Evolutionary conservation across 148 eudicot genomes (phyloP).

Genomic region (Nepenthes mirabilis): DNA sequence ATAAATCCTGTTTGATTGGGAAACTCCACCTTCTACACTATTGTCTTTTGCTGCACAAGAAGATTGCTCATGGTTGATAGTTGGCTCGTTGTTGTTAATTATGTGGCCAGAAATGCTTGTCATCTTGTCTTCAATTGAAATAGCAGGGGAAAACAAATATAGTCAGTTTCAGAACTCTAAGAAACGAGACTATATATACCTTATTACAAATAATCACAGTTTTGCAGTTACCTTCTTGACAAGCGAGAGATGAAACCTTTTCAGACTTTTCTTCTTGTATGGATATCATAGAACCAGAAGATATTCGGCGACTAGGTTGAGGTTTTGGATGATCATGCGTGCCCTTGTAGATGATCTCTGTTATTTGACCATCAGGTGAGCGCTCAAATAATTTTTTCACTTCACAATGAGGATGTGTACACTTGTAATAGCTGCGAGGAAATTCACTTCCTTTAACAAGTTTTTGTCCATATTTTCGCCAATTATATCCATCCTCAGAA

Average conservation of each 20-base stretch:
- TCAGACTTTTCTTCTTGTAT: slow-evolving; percentile 63
- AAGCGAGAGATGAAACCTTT: slow-evolving; percentile 28
- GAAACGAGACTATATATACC: background rate
- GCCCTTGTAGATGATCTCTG: slow-evolving; percentile 89
- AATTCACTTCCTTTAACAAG: slow-evolving; percentile 96
- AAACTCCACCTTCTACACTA: slow-evolving; percentile 30
- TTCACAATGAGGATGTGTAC: slow-evolving; percentile 93
- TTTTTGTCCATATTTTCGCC: slow-evolving; percentile 99
- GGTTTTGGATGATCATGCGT: slow-evolving; percentile 96
- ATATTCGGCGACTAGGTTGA: slow-evolving; percentile 71
- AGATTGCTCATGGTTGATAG: slow-evolving; percentile 43
- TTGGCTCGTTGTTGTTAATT: slow-evolving; percentile 31
- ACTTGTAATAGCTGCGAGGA: slow-evolving; percentile 97
- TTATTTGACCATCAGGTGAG: slow-evolving; percentile 74
- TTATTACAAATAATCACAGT: background rate
- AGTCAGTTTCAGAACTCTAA: slow-evolving; percentile 3
- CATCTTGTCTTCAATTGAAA: slow-evolving; percentile 32
- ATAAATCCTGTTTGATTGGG: slow-evolving; percentile 30
- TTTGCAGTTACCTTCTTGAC: slow-evolving; percentile 55
- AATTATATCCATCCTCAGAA: slow-evolving; percentile 93
- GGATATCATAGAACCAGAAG: slow-evolving; percentile 69
- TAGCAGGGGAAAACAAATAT: background rate
- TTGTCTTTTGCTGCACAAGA: slow-evolving; percentile 49
- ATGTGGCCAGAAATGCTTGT: slow-evolving; percentile 24
- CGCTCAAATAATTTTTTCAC: slow-evolving; percentile 95